A percentile compares a stretch with the other conserved stretches of the same genome.
Conservation (phyloP, 352 stramenopile species). For the Phytophthora citrophthora region DNA sequence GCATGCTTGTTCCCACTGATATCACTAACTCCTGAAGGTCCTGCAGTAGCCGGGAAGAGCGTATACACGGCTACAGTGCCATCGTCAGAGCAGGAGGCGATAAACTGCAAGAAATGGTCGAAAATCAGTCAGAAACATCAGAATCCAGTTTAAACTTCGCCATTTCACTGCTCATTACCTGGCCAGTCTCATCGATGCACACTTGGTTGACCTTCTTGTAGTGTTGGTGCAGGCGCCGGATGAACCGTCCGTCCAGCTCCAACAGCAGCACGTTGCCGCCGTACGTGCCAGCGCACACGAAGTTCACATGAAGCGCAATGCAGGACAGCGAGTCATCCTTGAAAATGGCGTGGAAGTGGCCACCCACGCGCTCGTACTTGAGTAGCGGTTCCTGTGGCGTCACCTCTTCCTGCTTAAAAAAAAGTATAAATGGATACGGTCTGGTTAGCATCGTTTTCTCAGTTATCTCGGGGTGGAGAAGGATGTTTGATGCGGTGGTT, state of each 20-base stretch:
- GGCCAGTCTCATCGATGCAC: constrained; percentile 83
- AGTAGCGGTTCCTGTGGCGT: constrained; percentile 66
- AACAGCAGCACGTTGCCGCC: constrained; percentile 82
- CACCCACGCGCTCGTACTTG: constrained; percentile 88
- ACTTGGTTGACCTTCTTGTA: constrained; percentile 91
- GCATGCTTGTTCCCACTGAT: constrained; percentile 30
- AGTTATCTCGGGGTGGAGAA: constrained; percentile 10
- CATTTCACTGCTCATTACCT: constrained; percentile 28
- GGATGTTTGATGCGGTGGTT: background rate
- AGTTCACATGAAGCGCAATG: constrained; percentile 84
- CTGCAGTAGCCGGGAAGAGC: constrained; percentile 50
- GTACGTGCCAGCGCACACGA: constrained; percentile 79
- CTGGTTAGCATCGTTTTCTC: constrained; percentile 16
- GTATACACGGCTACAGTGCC: constrained; percentile 85
- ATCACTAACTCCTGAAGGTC: constrained; percentile 4
- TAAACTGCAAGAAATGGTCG: constrained; percentile 55
- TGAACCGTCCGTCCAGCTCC: constrained; percentile 78
- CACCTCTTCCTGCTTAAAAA: constrained; percentile 13
- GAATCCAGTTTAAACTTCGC: background rate
- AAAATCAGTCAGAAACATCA: constrained; percentile 2
- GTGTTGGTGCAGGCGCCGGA: constrained; percentile 84
- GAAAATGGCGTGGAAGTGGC: constrained; percentile 87
- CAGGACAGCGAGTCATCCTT: constrained; percentile 88
- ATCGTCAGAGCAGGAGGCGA: constrained; percentile 87
- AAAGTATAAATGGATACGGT: constrained; percentile 4